Conservation (phyloP, 2,329 filamentous ascomycete genomes). For the Colletotrichum lupini region DNA sequence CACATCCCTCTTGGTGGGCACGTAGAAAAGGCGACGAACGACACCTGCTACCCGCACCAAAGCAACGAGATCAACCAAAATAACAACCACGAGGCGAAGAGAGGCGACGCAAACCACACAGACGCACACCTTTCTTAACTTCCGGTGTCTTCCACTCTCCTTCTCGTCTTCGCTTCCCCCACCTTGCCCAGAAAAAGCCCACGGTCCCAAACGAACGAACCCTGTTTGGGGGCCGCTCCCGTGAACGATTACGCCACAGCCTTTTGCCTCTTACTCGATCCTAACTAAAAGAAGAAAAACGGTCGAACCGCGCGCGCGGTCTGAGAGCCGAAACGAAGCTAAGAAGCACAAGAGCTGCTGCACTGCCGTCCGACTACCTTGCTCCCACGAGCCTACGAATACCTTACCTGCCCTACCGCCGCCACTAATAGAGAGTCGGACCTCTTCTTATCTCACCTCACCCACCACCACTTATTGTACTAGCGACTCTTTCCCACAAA, state of each 20-base stretch:
- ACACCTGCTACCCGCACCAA: background rate
- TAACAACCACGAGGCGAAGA: background rate
- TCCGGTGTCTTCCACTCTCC: background rate
- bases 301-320: constrained; percentile 30
- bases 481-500: background rate
- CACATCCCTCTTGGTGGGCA: background rate
- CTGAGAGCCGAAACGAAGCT: constrained; percentile 25
- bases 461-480: background rate
- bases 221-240: constrained; percentile 10
- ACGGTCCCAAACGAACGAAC: constrained; percentile 27
- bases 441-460: background rate
- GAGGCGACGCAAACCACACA: background rate
- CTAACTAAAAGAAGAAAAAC: constrained; percentile 21
- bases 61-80: background rate
- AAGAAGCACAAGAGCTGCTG: background rate
- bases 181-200: background rate
- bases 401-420: background rate
- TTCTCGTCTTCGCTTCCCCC: background rate
- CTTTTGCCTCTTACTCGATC: background rate
- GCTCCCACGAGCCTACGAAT: background rate
- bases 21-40: background rate
- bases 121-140: background rate
- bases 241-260: constrained; percentile 5
- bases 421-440: background rate
- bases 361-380: background rate